Evolutionary conservation across 306 rosid genomes (phyloP).

Genomic region (Betula pendula): DNA sequence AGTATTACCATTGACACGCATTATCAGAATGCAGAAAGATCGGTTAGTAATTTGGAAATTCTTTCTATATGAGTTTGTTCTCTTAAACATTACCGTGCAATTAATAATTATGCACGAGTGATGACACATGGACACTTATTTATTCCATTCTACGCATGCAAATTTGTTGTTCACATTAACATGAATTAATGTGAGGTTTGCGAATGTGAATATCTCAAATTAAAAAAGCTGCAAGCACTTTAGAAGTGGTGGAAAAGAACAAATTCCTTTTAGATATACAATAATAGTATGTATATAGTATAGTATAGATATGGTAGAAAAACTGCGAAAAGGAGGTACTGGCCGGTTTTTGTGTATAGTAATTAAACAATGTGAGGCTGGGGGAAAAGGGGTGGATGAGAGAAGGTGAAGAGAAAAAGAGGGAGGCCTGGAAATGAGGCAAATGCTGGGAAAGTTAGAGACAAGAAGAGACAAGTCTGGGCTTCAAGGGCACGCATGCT

Average conservation of each 20-base stretch:
- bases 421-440: conserved; percentile 46
- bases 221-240: conserved; percentile 7
- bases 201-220: not conserved
- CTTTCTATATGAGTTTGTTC: not conserved
- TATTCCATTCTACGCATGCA: not conserved
- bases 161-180: not conserved
- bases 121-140: not conserved
- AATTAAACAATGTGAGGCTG: conserved; percentile 12
- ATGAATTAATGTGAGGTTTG: not conserved
- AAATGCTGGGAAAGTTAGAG: conserved; percentile 59
- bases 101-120: no score
- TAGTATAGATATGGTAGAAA: not conserved
- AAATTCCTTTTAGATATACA: conserved; percentile 15
- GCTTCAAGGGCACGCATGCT: conserved; percentile 66
- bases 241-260: conserved; percentile 11
- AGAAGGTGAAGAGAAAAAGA: conserved; percentile 4
- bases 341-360: not conserved
- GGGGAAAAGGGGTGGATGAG: conserved; percentile 14
- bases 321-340: conserved; percentile 31
- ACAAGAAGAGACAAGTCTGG: conserved; percentile 58
- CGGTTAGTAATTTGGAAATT: no score
- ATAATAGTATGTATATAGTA: conserved; percentile 1
- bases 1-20: no score
- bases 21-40: no score
- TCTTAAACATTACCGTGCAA: not conserved